These are phyloP conservation scores for Rhizopogon rudus DNA, from an alignment of 768 basidiomycete genomes.

Conservation along the genomic window DNA sequence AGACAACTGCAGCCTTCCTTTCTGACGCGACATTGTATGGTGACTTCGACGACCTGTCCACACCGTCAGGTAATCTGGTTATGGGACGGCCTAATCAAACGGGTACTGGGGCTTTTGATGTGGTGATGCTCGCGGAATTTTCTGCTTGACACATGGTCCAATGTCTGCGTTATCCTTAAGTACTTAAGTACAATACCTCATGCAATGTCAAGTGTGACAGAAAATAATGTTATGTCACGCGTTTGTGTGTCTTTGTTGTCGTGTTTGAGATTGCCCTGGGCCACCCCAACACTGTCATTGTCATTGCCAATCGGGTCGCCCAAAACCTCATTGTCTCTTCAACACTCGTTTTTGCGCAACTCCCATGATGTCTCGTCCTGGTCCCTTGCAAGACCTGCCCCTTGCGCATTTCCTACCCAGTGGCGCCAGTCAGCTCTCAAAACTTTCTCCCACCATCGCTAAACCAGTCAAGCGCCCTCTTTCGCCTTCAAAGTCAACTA, in stretches of 20 bases:
- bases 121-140: constrained; percentile 53
- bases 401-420: constrained; percentile 47
- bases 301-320: neutral
- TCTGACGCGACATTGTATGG: constrained; percentile 93
- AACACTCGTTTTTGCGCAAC: constrained; percentile 1
- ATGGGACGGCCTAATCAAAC: constrained; percentile 79
- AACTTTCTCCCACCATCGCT: constrained; percentile 15
- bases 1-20: constrained; percentile 91
- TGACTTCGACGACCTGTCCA: constrained; percentile 89
- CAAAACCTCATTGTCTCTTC: neutral
- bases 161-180: neutral
- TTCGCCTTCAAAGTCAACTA: constrained; percentile 46
- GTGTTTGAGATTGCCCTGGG: constrained; percentile 10
- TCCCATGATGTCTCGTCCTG: constrained; percentile 25
- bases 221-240: constrained; percentile 6
- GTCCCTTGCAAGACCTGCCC: constrained; percentile 60
- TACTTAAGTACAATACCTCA: neutral
- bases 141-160: constrained; percentile 10
- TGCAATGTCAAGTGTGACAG: constrained; percentile 5
- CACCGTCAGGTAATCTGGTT: constrained; percentile 90
- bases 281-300: constrained; percentile 3
- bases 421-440: constrained; percentile 23
- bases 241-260: constrained; percentile 22
- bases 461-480: constrained; percentile 54
- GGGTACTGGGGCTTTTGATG: constrained; percentile 96